phyloP scores from a whole-genome alignment of 768 basidiomycete species.

The Pisolithus orientalis region DNA sequence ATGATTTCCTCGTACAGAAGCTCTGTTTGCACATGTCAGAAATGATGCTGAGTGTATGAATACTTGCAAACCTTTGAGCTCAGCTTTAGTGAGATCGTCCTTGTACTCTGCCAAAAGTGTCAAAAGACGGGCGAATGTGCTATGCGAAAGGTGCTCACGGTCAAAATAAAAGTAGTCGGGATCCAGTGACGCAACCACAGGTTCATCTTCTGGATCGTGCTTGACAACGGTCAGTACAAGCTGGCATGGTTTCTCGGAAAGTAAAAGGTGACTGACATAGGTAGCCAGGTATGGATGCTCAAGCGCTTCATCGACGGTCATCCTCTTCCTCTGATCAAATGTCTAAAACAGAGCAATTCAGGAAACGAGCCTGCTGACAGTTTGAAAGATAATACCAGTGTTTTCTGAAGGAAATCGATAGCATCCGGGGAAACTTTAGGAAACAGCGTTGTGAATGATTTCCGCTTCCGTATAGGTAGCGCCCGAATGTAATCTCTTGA shows the following conservation, averaged over 20 bases:
- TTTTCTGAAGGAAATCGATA: slow-evolving; percentile 66
- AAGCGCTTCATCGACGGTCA: slow-evolving; percentile 78
- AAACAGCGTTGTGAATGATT: slow-evolving; percentile 66
- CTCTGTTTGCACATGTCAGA: slow-evolving; percentile 29
- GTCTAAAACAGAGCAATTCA: slow-evolving; percentile 37
- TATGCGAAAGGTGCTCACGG: slow-evolving; percentile 35
- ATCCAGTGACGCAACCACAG: slow-evolving; percentile 69
- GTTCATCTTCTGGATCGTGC: slow-evolving; percentile 91
- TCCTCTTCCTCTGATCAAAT: slow-evolving; percentile 82
- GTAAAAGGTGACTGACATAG: slow-evolving; percentile 42
- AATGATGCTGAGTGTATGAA: background rate
- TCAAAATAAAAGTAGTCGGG: slow-evolving; percentile 91
- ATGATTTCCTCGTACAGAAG: slow-evolving; percentile 81
- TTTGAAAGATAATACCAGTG: slow-evolving; percentile 41
- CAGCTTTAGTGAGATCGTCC: slow-evolving; percentile 69
- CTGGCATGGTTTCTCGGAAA: background rate
- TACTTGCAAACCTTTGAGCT: slow-evolving; percentile 48
- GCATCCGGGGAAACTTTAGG: slow-evolving; percentile 71
- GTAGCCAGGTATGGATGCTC: slow-evolving; percentile 77
- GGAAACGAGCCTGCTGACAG: slow-evolving; percentile 27
- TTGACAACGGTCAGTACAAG: slow-evolving; percentile 20
- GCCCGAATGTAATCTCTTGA: slow-evolving; percentile 86
- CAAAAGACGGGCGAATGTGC: slow-evolving; percentile 1
- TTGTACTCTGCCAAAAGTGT: slow-evolving; percentile 46
- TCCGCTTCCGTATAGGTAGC: slow-evolving; percentile 74